A percentile compares a stretch with the other conserved stretches of the same genome.
Conservation (phyloP, 2,329 filamentous ascomycete species). For the Colletotrichum sp. region DNA sequence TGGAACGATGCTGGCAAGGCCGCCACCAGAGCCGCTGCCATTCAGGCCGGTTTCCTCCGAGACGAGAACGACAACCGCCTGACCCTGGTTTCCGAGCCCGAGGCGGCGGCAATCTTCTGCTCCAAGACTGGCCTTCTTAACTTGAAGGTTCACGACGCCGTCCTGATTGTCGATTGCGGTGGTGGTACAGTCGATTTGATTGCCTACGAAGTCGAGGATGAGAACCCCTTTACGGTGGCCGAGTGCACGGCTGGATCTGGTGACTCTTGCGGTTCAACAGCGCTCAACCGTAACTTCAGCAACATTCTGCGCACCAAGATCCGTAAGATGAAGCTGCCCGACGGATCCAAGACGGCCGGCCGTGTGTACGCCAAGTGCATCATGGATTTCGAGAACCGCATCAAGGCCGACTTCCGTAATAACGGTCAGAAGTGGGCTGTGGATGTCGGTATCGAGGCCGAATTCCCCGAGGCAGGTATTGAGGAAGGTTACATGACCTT, state of each 20-base stretch:
- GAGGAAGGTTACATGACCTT: slow-evolving; percentile 99
- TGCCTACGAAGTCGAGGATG: slow-evolving; percentile 97
- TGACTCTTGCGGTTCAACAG: slow-evolving; percentile 97
- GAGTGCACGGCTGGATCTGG: slow-evolving; percentile 97
- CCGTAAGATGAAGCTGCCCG: slow-evolving; percentile 97
- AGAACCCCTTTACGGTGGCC: slow-evolving; percentile 94
- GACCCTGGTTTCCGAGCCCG: slow-evolving; percentile 93
- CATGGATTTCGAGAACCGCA: slow-evolving; percentile 99
- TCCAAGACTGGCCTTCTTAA: slow-evolving; percentile 96
- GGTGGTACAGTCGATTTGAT: slow-evolving; percentile 99
- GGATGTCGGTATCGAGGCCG: slow-evolving; percentile 97
- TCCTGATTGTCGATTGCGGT: slow-evolving; percentile 97
- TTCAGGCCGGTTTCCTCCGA: slow-evolving; percentile 94
- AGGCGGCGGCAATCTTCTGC: slow-evolving; percentile 96
- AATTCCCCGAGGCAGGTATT: slow-evolving; percentile 96
- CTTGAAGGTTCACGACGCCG: slow-evolving; percentile 97
- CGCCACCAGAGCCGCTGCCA: slow-evolving; percentile 91
- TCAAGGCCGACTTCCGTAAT: slow-evolving; percentile 99
- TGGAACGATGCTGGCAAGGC: slow-evolving; percentile 99
- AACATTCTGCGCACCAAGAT: slow-evolving; percentile 98
- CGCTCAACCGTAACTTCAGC: slow-evolving; percentile 96
- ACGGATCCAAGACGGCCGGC: slow-evolving; percentile 95
- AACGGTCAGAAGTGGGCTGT: slow-evolving; percentile 99
- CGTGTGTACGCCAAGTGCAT: slow-evolving; percentile 99
- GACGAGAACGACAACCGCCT: slow-evolving; percentile 98